Conservation (phyloP, 257 asterid genomes). For the Solanum raphanifolium region DNA sequence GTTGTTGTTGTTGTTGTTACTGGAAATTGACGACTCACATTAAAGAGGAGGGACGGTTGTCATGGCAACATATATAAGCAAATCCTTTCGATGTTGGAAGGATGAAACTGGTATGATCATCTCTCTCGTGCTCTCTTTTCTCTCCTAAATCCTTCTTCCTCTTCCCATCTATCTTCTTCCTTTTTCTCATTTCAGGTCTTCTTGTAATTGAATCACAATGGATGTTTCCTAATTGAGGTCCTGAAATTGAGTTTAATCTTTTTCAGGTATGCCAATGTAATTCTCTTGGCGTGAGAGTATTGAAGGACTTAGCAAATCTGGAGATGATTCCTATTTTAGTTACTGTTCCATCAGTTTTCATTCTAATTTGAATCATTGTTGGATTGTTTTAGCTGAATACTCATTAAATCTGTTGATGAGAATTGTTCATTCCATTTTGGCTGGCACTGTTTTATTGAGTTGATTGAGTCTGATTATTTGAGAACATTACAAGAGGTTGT, state of each 20-base stretch:
- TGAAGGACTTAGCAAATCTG: background rate
- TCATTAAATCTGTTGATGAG: background rate
- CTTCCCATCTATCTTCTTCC: no score
- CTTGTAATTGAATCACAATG: background rate
- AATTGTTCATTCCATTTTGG: background rate
- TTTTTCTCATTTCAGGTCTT: background rate
- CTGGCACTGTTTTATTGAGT: background rate
- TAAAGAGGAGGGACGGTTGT: background rate
- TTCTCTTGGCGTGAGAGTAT: background rate
- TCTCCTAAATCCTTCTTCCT: background rate
- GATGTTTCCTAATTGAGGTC: background rate
- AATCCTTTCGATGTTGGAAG: background rate
- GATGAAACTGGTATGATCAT: background rate
- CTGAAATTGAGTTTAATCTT: background rate
- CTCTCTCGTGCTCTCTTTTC: background rate
- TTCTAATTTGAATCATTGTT: background rate
- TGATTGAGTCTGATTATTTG: background rate
- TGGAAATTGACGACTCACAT: background rate
- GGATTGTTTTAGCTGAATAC: background rate
- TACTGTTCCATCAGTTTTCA: background rate
- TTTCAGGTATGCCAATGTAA: background rate
- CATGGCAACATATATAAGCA: background rate
- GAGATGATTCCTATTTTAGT: background rate
- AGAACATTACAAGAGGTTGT: background rate
- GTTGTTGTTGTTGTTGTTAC: no score